Evolutionary conservation across 352 stramenopile genomes (phyloP).

Genomic region (Pythium brassicae): DNA sequence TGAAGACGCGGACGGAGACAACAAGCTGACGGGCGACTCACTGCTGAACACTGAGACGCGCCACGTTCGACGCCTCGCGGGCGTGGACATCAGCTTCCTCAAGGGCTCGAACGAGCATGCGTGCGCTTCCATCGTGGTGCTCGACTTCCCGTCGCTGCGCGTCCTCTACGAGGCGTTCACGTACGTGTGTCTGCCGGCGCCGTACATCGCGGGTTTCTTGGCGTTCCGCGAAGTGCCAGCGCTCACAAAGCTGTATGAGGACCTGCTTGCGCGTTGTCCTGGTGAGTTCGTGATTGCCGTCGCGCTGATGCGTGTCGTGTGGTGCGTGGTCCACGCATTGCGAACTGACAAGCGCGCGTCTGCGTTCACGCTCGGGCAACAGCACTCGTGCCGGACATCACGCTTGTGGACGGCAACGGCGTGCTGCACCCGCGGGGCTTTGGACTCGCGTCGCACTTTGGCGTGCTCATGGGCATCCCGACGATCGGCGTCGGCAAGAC

Average conservation of each 20-base stretch:
- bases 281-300: constrained; percentile 26
- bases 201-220: constrained; percentile 80
- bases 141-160: constrained; percentile 53
- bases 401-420: constrained; percentile 92
- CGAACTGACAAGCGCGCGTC: not conserved
- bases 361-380: not conserved
- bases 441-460: constrained; percentile 91
- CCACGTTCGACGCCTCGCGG: constrained; percentile 43
- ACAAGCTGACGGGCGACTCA: not conserved
- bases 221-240: constrained; percentile 77
- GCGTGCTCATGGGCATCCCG: constrained; percentile 83
- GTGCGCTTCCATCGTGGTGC: constrained; percentile 77
- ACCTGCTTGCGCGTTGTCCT: constrained; percentile 46
- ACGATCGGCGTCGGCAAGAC: constrained; percentile 91
- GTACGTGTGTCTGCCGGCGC: constrained; percentile 76
- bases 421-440: constrained; percentile 87
- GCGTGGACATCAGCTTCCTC: constrained; percentile 83
- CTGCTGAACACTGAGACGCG: not conserved
- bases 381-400: constrained; percentile 79
- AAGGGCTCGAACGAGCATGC: constrained; percentile 77
- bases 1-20: not conserved
- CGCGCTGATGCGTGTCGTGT: not conserved
- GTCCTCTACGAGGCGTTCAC: constrained; percentile 80
- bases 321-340: not conserved
- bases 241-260: constrained; percentile 62